A percentile compares a stretch with the other conserved stretches of the same genome.
These are phyloP conservation scores for Nepenthes mirabilis DNA, from an alignment of 148 eudicot genomes.

Conservation along the genomic window DNA sequence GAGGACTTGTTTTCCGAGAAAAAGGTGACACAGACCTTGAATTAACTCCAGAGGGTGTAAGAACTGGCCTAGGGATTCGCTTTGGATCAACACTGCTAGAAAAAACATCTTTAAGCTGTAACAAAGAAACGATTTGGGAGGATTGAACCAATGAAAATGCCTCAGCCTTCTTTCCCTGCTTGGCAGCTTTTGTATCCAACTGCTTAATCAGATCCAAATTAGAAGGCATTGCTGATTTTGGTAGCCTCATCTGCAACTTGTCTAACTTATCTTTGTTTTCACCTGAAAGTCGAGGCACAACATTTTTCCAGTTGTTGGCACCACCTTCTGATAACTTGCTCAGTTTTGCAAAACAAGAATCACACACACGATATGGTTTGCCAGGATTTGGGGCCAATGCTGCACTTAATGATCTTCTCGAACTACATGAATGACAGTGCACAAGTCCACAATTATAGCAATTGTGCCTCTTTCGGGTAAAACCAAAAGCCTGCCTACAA, in stretches of 20 bases:
- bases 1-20: constrained; percentile 90
- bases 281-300: constrained; percentile 78
- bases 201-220: constrained; percentile 80
- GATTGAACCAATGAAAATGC: constrained; percentile 50
- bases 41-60: constrained; percentile 37
- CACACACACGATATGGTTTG: constrained; percentile 95
- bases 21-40: constrained; percentile 92
- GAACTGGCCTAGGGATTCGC: constrained; percentile 61
- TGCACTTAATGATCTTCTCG: constrained; percentile 71
- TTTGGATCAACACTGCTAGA: constrained; percentile 32
- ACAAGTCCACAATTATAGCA: constrained; percentile 98
- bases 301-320: constrained; percentile 35
- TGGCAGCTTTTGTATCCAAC: constrained; percentile 82
- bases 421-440: constrained; percentile 90
- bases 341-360: constrained; percentile 67
- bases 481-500: constrained; percentile 91
- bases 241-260: constrained; percentile 57
- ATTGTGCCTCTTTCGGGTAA: constrained; percentile 92
- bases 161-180: constrained; percentile 79
- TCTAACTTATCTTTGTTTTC: constrained; percentile 87
- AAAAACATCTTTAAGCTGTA: constrained; percentile 65
- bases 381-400: constrained; percentile 83
- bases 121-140: constrained; percentile 51
- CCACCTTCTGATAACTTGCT: constrained; percentile 74
- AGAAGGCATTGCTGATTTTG: constrained; percentile 44